Percentiles rank a stretch among this genome's conserved stretches.
These are phyloP conservation scores for Begonia loranthoides DNA, from an alignment of 306 rosid genomes.

Conservation along the genomic window DNA sequence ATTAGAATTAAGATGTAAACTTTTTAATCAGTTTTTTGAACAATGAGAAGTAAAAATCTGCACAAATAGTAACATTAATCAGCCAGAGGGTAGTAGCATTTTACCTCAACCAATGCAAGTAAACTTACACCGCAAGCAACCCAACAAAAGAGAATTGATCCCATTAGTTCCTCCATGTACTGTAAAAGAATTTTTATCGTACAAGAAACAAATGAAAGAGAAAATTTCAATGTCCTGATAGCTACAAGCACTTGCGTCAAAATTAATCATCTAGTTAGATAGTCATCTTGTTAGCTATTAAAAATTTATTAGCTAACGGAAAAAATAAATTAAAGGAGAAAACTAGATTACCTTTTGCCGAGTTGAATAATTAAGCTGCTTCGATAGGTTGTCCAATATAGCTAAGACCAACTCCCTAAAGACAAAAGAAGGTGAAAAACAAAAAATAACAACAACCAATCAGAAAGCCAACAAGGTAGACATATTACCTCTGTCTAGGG, in stretches of 20 bases:
- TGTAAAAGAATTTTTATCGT: conserved; percentile 27
- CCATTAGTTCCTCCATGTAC: conserved; percentile 84
- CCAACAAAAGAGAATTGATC: conserved; percentile 77
- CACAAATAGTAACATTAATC: no score
- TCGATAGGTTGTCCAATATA: conserved; percentile 55
- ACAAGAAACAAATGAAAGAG: conserved; percentile 5
- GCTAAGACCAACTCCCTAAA: conserved; percentile 57
- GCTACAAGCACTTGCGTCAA: conserved; percentile 1
- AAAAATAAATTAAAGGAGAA: not conserved
- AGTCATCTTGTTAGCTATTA: no score
- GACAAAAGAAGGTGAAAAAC: not conserved
- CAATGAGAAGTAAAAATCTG: no score
- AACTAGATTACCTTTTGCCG: conserved; percentile 52
- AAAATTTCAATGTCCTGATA: conserved; percentile 1
- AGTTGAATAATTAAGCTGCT: conserved; percentile 48
- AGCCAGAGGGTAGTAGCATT: not conserved
- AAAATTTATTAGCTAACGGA: no score
- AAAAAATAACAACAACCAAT: not conserved
- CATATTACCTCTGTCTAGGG: conserved; percentile 67
- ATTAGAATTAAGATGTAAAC: no score
- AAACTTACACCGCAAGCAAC: conserved; percentile 89
- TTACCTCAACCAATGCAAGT: conserved; percentile 83
- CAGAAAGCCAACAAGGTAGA: no score
- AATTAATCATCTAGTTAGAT: not conserved
- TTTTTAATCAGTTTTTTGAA: no score